Evolutionary conservation across 2,329 filamentous ascomycete species (phyloP).

Genomic region (Davidsoniella virescens): DNA sequence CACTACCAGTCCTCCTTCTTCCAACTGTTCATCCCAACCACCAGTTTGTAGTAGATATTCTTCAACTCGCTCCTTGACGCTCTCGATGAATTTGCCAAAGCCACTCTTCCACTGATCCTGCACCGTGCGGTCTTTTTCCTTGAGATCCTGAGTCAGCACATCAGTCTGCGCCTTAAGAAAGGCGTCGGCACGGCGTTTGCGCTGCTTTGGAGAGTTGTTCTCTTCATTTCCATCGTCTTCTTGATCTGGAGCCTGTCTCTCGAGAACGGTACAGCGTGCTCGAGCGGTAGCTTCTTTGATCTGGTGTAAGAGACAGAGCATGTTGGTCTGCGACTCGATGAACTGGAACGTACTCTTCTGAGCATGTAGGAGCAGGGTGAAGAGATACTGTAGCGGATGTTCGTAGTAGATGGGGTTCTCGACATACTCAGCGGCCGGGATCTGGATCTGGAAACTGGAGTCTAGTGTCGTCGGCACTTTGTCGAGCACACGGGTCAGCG

Average conservation of each 20-base stretch:
- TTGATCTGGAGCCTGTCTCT: conserved; percentile 35
- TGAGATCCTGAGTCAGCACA: conserved; percentile 65
- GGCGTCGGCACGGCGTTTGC: conserved; percentile 30
- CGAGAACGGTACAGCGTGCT: conserved; percentile 50
- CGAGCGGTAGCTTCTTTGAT: conserved; percentile 65
- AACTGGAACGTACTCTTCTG: conserved; percentile 93
- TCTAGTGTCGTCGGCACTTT: conserved; percentile 49
- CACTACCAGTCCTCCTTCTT: conserved; percentile 33
- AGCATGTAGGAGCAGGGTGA: conserved; percentile 67
- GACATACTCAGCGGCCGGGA: conserved; percentile 61
- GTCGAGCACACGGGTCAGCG: conserved; percentile 60
- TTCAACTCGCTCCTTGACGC: conserved; percentile 58
- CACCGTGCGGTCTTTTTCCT: conserved; percentile 82
- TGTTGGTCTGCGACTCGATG: conserved; percentile 84
- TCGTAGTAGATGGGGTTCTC: conserved; percentile 72
- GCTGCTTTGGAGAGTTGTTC: conserved; percentile 19
- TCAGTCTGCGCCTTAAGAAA: conserved; percentile 52
- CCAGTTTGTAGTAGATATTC: conserved; percentile 57
- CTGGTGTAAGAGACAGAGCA: conserved; percentile 79
- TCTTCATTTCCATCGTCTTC: conserved; percentile 27
- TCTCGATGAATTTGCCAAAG: conserved; percentile 59
- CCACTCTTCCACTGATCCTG: conserved; percentile 84
- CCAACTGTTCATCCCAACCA: conserved; percentile 73
- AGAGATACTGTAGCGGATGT: conserved; percentile 82
- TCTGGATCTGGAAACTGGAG: conserved; percentile 50